Evolutionary conservation across 257 asterid species (phyloP).

Genomic region (Capsicum baccatum): DNA sequence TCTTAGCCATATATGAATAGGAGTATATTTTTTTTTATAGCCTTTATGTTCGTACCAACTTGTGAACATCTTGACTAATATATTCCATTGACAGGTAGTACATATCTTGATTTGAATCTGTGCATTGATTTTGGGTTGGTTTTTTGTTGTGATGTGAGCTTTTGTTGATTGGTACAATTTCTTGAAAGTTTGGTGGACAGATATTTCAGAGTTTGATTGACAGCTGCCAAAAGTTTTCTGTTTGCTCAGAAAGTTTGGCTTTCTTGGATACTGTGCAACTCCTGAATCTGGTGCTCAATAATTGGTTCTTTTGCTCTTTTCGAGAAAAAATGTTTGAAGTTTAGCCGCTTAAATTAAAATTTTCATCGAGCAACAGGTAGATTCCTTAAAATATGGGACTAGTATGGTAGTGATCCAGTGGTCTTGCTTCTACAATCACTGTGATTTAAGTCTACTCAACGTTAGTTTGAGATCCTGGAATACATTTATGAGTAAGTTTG

Average conservation of each 20-base stretch:
- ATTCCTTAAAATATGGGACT: not conserved
- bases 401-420: not conserved
- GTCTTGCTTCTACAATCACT: not conserved
- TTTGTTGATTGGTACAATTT: conserved; percentile 1
- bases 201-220: not conserved
- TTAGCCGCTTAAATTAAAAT: not conserved
- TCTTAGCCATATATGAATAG: not conserved
- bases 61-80: too few species aligned
- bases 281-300: conserved; percentile 7
- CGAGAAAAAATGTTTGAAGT: not conserved
- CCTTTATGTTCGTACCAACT: too few species aligned
- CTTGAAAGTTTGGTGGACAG: not conserved
- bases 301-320: not conserved
- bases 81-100: too few species aligned
- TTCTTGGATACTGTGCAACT: not conserved
- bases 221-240: not conserved
- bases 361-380: not conserved
- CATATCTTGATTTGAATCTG: not conserved
- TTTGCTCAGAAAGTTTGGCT: not conserved
- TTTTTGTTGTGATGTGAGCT: not conserved
- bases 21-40: too few species aligned
- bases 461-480: not conserved
- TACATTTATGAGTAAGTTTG: not conserved
- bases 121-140: not conserved
- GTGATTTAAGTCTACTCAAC: conserved; percentile 17